phyloP scores from a whole-genome alignment of 768 basidiomycete species.

The Tricholoma sp. region DNA sequence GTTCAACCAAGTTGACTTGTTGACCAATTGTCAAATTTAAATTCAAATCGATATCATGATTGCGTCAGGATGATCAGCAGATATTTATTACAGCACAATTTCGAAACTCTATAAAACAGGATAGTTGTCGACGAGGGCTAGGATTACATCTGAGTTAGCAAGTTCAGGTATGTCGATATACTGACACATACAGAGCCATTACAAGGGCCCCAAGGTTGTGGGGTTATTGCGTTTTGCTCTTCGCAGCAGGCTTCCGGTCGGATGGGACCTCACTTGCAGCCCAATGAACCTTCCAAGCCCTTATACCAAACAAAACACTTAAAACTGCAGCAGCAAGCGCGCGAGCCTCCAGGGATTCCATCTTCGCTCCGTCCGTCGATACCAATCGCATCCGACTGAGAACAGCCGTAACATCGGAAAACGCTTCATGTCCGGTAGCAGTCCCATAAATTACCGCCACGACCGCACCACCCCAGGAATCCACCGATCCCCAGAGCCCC shows the following conservation, averaged over 20 bases:
- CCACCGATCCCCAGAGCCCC: slow-evolving; percentile 35
- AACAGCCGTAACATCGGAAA: slow-evolving; percentile 8
- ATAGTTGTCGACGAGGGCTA: background rate
- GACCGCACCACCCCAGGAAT: slow-evolving; percentile 48
- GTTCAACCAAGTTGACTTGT: too few relatives aligned
- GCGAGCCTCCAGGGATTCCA: slow-evolving; percentile 22
- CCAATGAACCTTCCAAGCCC: slow-evolving; percentile 27
- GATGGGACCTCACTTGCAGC: background rate
- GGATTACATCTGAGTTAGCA: background rate
- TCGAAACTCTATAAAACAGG: background rate
- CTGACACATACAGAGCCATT: background rate
- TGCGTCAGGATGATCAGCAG: background rate
- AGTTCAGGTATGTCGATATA: background rate
- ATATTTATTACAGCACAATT: background rate
- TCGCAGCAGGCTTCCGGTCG: background rate
- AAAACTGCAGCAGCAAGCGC: slow-evolving; percentile 28
- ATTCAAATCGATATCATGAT: background rate
- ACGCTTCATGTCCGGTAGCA: slow-evolving; percentile 7
- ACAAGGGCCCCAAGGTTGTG: background rate
- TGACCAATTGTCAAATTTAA: background rate
- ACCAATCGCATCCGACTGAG: slow-evolving; percentile 1
- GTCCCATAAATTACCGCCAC: slow-evolving; percentile 22
- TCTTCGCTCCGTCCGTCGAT: background rate
- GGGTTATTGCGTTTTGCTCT: background rate
- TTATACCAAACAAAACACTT: slow-evolving; percentile 28